A percentile compares a stretch with the other conserved stretches of the same genome.
Evolutionary conservation across 2,329 filamentous ascomycete genomes (phyloP).

Genomic region (Talaromyces sp.): DNA sequence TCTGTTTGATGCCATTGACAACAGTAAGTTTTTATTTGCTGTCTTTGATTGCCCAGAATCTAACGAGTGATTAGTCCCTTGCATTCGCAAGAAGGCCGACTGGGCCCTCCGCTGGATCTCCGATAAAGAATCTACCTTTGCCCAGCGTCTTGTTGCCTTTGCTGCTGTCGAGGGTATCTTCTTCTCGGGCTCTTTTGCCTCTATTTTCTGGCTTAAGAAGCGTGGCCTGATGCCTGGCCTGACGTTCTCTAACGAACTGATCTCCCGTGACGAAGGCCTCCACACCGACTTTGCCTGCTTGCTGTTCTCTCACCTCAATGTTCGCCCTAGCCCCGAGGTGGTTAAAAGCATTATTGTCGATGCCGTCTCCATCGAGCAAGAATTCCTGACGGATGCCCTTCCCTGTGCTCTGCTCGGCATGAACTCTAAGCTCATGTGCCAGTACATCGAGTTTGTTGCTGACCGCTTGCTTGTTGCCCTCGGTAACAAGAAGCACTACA

Average conservation of each 20-base stretch:
- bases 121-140: constrained; percentile 90
- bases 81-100: constrained; percentile 97
- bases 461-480: constrained; percentile 90
- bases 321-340: constrained; percentile 76
- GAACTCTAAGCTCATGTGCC: constrained; percentile 96
- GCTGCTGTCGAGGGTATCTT: constrained; percentile 99
- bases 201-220: constrained; percentile 99
- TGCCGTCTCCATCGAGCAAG: constrained; percentile 90
- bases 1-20: constrained; percentile 98
- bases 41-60: not conserved
- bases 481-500: constrained; percentile 91
- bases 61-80: constrained; percentile 61
- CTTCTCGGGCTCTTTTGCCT: constrained; percentile 97
- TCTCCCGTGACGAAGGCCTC: constrained; percentile 97
- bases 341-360: constrained; percentile 88
- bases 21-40: constrained; percentile 58
- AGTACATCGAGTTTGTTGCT: constrained; percentile 99
- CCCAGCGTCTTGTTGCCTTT: constrained; percentile 91
- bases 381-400: constrained; percentile 94
- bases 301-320: constrained; percentile 93
- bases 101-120: constrained; percentile 95
- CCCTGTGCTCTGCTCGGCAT: constrained; percentile 92
- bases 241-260: constrained; percentile 99
- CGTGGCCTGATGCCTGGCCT: constrained; percentile 97
- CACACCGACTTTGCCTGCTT: constrained; percentile 99